A percentile compares a stretch with the other conserved stretches of the same genome.
Conservation (phyloP, 768 basidiomycete genomes). For the Paxillus rubicundulus region DNA sequence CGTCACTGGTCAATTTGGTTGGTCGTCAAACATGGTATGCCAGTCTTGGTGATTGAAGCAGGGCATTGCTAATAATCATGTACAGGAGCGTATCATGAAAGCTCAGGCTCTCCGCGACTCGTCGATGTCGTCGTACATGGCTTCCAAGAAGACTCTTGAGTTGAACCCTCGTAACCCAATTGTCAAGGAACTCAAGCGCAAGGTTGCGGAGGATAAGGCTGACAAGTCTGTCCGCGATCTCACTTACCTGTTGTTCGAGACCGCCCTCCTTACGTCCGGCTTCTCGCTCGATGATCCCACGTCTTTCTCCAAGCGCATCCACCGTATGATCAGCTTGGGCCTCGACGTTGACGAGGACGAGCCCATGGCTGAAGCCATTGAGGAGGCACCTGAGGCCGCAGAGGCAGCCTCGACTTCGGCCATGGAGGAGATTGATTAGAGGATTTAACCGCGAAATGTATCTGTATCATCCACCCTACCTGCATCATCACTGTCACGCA, state of each 20-base stretch:
- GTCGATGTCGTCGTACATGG: slow-evolving; percentile 99
- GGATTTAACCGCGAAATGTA: slow-evolving; percentile 6
- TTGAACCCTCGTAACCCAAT: slow-evolving; percentile 91
- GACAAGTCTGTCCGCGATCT: slow-evolving; percentile 98
- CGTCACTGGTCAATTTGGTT: slow-evolving; percentile 98
- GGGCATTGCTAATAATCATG: not conserved
- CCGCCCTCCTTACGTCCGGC: slow-evolving; percentile 89
- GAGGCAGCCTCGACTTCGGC: slow-evolving; percentile 71
- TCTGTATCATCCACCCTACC: slow-evolving; percentile 26
- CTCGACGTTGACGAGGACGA: slow-evolving; percentile 86
- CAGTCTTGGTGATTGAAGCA: not conserved
- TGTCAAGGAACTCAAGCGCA: slow-evolving; percentile 93
- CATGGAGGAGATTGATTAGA: slow-evolving; percentile 97
- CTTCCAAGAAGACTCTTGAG: slow-evolving; percentile 96
- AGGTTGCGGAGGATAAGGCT: slow-evolving; percentile 95
- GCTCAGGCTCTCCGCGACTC: slow-evolving; percentile 96
- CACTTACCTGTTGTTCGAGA: slow-evolving; percentile 95
- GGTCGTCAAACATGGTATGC: slow-evolving; percentile 97
- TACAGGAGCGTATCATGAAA: slow-evolving; percentile 95
- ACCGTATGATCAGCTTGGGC: slow-evolving; percentile 93
- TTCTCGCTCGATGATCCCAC: slow-evolving; percentile 96
- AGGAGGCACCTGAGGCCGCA: slow-evolving; percentile 49
- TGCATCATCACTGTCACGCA: slow-evolving; percentile 25
- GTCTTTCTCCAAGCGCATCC: slow-evolving; percentile 93
- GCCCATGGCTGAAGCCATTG: slow-evolving; percentile 30